Percentiles rank a stretch among this genome's conserved stretches.
Conservation (phyloP, 2,329 filamentous ascomycete genomes). For the Macrophomina phaseolina region DNA sequence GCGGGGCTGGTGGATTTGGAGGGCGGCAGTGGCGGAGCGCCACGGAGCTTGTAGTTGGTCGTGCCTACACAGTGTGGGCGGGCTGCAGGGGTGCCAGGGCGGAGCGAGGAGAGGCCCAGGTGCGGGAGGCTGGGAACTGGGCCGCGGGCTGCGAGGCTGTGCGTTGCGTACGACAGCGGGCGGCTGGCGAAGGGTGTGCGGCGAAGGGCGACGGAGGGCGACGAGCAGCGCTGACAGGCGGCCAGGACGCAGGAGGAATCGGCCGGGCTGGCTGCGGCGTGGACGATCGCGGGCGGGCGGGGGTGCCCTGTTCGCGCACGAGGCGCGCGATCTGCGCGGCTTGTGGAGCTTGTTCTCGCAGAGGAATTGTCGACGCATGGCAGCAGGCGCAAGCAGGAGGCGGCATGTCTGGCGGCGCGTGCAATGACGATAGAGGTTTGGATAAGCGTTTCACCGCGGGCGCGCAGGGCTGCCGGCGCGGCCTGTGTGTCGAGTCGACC, state of each 20-base stretch:
- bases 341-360: neutral
- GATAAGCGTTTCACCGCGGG: constrained; percentile 16
- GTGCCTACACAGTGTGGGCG: neutral
- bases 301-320: neutral
- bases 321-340: neutral
- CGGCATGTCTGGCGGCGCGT: neutral
- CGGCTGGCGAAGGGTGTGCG: neutral
- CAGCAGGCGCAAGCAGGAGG: neutral
- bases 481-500: neutral
- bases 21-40: constrained; percentile 22
- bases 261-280: neutral
- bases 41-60: constrained; percentile 24
- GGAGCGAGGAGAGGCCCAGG: neutral
- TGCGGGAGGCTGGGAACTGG: constrained; percentile 5
- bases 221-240: neutral
- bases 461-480: neutral
- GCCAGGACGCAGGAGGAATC: constrained; percentile 1
- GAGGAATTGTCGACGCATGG: neutral
- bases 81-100: constrained; percentile 7
- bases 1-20: constrained; percentile 20
- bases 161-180: neutral
- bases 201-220: neutral
- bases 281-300: constrained; percentile 11
- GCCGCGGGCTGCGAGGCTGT: neutral
- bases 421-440: constrained; percentile 14